These are phyloP conservation scores for Chlorencoelia australis DNA, from an alignment of 2,329 filamentous ascomycete species.

Conservation along the genomic window DNA sequence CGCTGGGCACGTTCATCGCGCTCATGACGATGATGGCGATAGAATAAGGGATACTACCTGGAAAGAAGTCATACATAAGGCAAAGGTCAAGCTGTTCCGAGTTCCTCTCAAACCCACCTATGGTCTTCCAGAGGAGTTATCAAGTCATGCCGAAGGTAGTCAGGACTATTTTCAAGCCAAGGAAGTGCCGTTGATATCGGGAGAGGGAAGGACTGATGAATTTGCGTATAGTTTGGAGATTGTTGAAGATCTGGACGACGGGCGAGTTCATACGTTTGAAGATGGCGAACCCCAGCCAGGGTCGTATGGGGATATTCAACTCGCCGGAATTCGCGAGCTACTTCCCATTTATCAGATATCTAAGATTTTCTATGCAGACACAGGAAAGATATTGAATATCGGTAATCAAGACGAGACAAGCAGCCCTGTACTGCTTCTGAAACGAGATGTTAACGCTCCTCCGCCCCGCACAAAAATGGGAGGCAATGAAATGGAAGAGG, in stretches of 20 bases:
- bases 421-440: conserved; percentile 57
- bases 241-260: conserved; percentile 62
- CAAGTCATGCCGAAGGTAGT: conserved; percentile 3
- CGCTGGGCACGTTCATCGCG: conserved; percentile 56
- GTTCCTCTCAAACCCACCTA: conserved; percentile 17
- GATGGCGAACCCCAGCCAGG: conserved; percentile 42
- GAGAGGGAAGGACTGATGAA: conserved; percentile 33
- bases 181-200: conserved; percentile 14
- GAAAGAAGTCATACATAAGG: conserved; percentile 96
- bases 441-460: conserved; percentile 55
- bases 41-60: conserved; percentile 49
- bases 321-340: conserved; percentile 55
- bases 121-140: conserved; percentile 1
- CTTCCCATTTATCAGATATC: conserved; percentile 64
- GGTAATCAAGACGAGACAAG: conserved; percentile 55
- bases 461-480: conserved; percentile 59
- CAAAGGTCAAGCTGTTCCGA: conserved; percentile 58
- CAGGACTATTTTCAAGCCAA: conserved; percentile 6
- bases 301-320: conserved; percentile 47
- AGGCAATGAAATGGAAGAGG: conserved; percentile 17
- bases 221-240: conserved; percentile 61
- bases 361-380: conserved; percentile 70
- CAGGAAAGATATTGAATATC: conserved; percentile 64
- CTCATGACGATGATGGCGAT: conserved; percentile 26
- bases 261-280: conserved; percentile 55